Evolutionary conservation across 2,329 filamentous ascomycete genomes (phyloP), one percentile per base, ranked within the genome.

Genomic region (Torrubiellomyces zombiae): DNA sequence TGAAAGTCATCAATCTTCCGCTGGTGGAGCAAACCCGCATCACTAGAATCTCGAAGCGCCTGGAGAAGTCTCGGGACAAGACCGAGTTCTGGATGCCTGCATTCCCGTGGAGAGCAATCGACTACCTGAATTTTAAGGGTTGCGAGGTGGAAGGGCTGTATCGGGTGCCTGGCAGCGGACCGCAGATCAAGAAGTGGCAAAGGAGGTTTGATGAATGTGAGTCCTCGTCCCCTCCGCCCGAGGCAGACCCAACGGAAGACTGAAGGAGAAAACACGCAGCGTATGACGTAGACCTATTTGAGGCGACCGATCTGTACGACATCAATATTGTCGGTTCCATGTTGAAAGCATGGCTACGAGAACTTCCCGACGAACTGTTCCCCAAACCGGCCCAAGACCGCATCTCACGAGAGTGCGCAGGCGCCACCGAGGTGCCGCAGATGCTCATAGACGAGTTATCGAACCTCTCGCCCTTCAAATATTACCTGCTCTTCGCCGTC

Each of bases 51-150:
- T 91, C 83, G 6, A 91, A 86, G 51, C 71, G 77, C 16, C 58
- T 95, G 21, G 81, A 91, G 43, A 71, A 79, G 32, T 93, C 85
- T 7, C 70, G 75, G 33, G 86, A 95, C 44, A 94, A 94, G 60
- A 95, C 86, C 1, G 86, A 94, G 44, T 95, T 91, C 44, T 95
- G 86, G 86, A 93, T 95, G 85, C 86, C 86, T 9, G 80, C 83
- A 6, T 75, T 95, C 30, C 85, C 86, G 1, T 94, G 86, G 78
- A 67, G 86, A 34, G 91, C 83, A 30, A 94, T 95, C 36, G 86
- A 95, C 53, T 94, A 92, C 47, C 60, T 95, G 26, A 94, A 94
- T 49, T 89, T 85, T 52, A 91, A 89, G 44, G 82, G 82, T 19
- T 89, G 79, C 38, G 85, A 94, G 42, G 81, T 92, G 19, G 86